Evolutionary conservation across 2,329 filamentous ascomycete species (phyloP), one percentile per base, ranked within the genome.

Genomic region (Reticulascus tulasneorum): DNA sequence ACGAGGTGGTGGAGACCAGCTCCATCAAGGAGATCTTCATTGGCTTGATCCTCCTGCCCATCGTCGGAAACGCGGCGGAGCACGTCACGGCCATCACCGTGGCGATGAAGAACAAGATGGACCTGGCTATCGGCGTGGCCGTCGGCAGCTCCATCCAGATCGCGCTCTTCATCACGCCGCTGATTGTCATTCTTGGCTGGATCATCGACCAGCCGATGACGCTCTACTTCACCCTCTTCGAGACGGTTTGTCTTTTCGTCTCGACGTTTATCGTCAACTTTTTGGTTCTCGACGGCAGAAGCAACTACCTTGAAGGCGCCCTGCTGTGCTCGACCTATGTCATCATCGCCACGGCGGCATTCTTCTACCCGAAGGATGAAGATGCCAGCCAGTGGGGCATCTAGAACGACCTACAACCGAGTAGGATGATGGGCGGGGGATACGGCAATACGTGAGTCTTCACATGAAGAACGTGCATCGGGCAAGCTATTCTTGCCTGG

Each of bases 191-290:
- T 17, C 65, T 86, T 15, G 82, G 81, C n/a, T 86, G 82, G 82
- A 73, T 72, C 42, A 73, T 85, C 58, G 62, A 71, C 42, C 75
- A 74, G 41, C 69, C 80, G n/a, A 85, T 86, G 80, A 76, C 83
- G 19, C 71, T 94, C 22, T 89, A 91, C 66, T 94, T 94, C 60
- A 87, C 87, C 42, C 73, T 88, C 31, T 94, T 94, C 60, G 87
- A 94, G 72, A 94, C 87, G 0, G 84, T 93, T 16, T 86, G 84
- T 38, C 75, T 94, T 52, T 94, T 94, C 60, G 79, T 91, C 33
- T 85, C 80, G 33, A 82, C 88, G 7, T 81, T 94, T 46, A 88
- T 94, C 45, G 86, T 91, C 61, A 93, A 91, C 62, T 94, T 93
- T 56, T 64, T 94, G 41, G 87, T 94, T 31, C 68, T 91, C 42